Evolutionary conservation across 805 yeast genomes (phyloP), one percentile per base, ranked within the genome.

Genomic region (Lachancea fermentati): DNA sequence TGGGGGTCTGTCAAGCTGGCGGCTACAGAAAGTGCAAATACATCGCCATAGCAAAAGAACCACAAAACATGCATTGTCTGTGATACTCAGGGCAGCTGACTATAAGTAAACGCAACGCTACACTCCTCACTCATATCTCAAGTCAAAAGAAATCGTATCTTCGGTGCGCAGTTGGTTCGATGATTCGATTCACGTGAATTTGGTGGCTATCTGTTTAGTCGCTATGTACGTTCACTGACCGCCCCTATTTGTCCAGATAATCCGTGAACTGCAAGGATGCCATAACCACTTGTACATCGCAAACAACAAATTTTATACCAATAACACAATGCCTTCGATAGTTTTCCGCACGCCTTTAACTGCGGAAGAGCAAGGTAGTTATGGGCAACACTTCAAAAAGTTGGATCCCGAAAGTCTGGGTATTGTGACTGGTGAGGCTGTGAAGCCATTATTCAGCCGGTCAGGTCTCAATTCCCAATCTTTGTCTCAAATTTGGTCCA

Each of bases 401-500:
- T 71, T 91, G 51, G 98, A 93, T 61, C 75, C 81, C 3, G 93
- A 85, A 52, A 72, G 73, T 33, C 65, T 82, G 33, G 96, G 96
- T 4, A 72, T 82, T 22, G 83, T 91, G 43, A 84, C 96, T 3
- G 98, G 98, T 26, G 89, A 83, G 29, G 78, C 81, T 30, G 85
- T 95, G 9, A 77, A 93, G 49, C 72, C 86, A 9, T 70, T 94
- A 5, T 79, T 93, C 48, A 95, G 88, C 52, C 84, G 83, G 44
- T 80, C 94, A 3, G 94, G 95, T 1, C 71, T 93, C 35, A 79
- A 93, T 4, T 81, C 94, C 3, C 69, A 79, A 13, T 66, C 75
- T 22, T 69, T 93, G 26, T 95, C 96, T 7, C 93, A 88, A 62
- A 81, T 93, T 47, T 93, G 98, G 98, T 89, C 85, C 60, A 60